Percentiles rank a stretch among this genome's conserved stretches.
These are phyloP conservation scores for Fomitopsis serialis DNA, from an alignment of 768 basidiomycete genomes.

Conservation along the genomic window DNA sequence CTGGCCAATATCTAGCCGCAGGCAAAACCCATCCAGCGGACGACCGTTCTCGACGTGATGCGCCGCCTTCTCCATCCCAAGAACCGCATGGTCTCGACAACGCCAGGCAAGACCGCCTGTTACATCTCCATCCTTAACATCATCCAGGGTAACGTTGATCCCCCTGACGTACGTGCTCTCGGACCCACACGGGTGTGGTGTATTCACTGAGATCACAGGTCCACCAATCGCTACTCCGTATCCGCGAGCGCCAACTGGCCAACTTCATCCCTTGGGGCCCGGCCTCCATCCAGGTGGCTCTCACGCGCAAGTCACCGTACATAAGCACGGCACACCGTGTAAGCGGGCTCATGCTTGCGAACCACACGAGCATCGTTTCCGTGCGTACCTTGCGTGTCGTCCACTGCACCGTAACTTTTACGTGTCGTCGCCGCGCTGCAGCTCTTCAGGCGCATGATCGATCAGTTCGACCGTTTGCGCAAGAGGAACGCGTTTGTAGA, in stretches of 20 bases:
- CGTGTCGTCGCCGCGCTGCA: slow-evolving; percentile 24
- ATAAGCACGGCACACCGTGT: slow-evolving; percentile 87
- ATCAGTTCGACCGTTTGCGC: slow-evolving; percentile 86
- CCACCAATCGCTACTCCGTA: slow-evolving; percentile 94
- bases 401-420: not conserved
- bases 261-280: slow-evolving; percentile 99
- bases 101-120: slow-evolving; percentile 86
- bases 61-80: slow-evolving; percentile 94
- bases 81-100: slow-evolving; percentile 96
- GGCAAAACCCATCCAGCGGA: slow-evolving; percentile 94
- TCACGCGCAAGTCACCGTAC: slow-evolving; percentile 89
- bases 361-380: slow-evolving; percentile 96
- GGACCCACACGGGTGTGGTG: not conserved
- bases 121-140: slow-evolving; percentile 98
- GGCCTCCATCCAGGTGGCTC: slow-evolving; percentile 94
- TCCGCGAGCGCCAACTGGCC: slow-evolving; percentile 93
- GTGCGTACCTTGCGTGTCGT: slow-evolving; percentile 39
- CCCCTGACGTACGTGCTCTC: slow-evolving; percentile 71
- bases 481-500: slow-evolving; percentile 93
- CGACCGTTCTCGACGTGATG: slow-evolving; percentile 98
- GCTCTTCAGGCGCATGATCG: slow-evolving; percentile 94
- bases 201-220: slow-evolving; percentile 45
- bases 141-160: slow-evolving; percentile 97
- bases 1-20: not conserved
- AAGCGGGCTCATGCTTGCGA: slow-evolving; percentile 97